Evolutionary conservation across 805 yeast species (phyloP), one percentile per base, ranked within the genome.

Genomic region (Candida boleticola): DNA sequence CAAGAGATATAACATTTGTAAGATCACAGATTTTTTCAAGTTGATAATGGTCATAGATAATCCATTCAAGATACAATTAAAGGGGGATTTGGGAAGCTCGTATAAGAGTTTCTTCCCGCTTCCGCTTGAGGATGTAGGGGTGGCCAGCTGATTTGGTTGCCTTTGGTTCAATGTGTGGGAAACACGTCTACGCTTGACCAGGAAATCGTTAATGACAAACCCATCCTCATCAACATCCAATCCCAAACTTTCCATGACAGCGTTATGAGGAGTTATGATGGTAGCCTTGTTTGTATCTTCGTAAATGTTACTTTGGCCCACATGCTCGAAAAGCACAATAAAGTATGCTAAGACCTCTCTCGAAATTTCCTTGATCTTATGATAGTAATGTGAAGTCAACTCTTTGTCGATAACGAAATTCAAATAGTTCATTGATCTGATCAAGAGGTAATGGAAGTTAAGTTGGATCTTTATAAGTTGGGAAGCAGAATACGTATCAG

Each of bases 151-250:
- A n/a, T n/a, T n/a, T n/a, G n/a, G n/a, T n/a, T n/a, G n/a, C n/a
- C n/a, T n/a, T n/a, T 34, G 18, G 14, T n/a, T 6, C 26, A 35
- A 49, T 47, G 6, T 47, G 37, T 43, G 55, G 17, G 33, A 29
- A 7, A 23, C n/a, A 11, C 30, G 58, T 37, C 66, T 55, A 39
- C 72, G 51, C 48, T 67, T 68, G 3, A 62, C 71, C 5, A 67
- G 63, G 46, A 68, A 69, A 52, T 69, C 74, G 45, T 70, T 70
- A 13, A 69, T 67, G 4, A 70, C 68, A 50, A 68, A 68, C 19
- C 76, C 76, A 47, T 69, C 75, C 36, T 70, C 74, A 44, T 71
- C 73, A 16, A 66, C 63, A 49, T 67, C 73, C 22, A 68, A 45
- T 6, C 69, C 72, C 38, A 66, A 55, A 44, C 65, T 61, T 36